Conservation (phyloP, 2,329 filamentous ascomycete species). For the Apiospora koreana region DNA sequence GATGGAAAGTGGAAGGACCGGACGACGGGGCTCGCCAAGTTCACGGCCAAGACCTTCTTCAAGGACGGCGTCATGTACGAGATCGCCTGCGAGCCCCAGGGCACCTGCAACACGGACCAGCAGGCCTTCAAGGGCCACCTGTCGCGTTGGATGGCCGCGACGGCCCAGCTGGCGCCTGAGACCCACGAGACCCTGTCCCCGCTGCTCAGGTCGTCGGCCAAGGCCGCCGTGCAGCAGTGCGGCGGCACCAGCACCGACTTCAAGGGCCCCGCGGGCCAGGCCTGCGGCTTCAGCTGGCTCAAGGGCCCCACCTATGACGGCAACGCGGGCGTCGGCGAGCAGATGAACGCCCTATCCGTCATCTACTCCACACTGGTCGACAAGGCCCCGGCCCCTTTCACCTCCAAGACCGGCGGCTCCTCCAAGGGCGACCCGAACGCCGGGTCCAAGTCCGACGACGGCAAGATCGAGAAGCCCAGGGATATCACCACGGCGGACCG, state of each 20-base stretch:
- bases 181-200: conserved; percentile 25
- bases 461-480: conserved; percentile 21
- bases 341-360: conserved; percentile 55
- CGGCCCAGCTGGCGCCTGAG: conserved; percentile 32
- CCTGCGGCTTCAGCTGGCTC: conserved; percentile 56
- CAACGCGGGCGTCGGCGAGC: conserved; percentile 54
- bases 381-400: conserved; percentile 18
- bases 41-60: conserved; percentile 43
- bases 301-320: conserved; percentile 46
- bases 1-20: conserved; percentile 46
- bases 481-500: conserved; percentile 30
- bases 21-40: conserved; percentile 46
- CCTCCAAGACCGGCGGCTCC: conserved; percentile 26
- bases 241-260: conserved; percentile 22
- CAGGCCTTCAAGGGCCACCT: conserved; percentile 42
- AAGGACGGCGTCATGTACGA: conserved; percentile 46
- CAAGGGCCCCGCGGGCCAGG: conserved; percentile 33
- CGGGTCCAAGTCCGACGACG: conserved; percentile 21
- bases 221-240: conserved; percentile 39
- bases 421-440: conserved; percentile 27
- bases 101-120: conserved; percentile 33
- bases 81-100: conserved; percentile 53
- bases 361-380: conserved; percentile 47
- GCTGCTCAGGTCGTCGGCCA: conserved; percentile 31
- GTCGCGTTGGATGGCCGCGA: conserved; percentile 49